Evolutionary conservation across 1,139 yeast genomes (phyloP).

Genomic region (Hansenula sp.): DNA sequence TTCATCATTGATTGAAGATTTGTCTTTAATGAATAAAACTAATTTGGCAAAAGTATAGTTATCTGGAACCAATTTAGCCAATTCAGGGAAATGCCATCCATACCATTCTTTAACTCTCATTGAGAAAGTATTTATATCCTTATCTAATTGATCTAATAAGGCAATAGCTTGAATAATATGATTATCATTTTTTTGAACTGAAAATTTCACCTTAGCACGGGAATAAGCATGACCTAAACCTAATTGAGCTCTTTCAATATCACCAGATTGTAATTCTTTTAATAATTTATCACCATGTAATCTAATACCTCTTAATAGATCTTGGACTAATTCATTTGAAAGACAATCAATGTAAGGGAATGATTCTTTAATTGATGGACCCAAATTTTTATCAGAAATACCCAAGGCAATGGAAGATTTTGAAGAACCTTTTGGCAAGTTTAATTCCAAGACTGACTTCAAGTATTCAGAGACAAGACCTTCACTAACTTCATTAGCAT

Average conservation of each 20-base stretch:
- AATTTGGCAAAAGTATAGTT: slow-evolving; percentile 85
- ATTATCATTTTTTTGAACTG: slow-evolving; percentile 97
- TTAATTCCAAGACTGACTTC: slow-evolving; percentile 83
- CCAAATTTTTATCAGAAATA: slow-evolving; percentile 91
- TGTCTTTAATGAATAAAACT: slow-evolving; percentile 81
- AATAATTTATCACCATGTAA: slow-evolving; percentile 84
- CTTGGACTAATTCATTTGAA: slow-evolving; percentile 90
- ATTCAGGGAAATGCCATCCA: slow-evolving; percentile 99
- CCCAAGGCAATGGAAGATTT: slow-evolving; percentile 74
- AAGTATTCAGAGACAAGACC: slow-evolving; percentile 93
- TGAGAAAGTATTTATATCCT: slow-evolving; percentile 94
- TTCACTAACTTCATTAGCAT: slow-evolving; percentile 96
- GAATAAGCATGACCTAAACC: slow-evolving; percentile 99
- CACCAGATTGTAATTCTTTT: slow-evolving; percentile 92
- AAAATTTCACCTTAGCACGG: slow-evolving; percentile 97
- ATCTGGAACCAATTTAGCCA: slow-evolving; percentile 92
- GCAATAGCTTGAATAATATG: slow-evolving; percentile 99
- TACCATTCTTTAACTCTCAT: slow-evolving; percentile 99
- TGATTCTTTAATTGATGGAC: slow-evolving; percentile 91
- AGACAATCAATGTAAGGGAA: slow-evolving; percentile 89
- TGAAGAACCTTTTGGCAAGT: slow-evolving; percentile 81
- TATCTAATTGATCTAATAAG: slow-evolving; percentile 91
- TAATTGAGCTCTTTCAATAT: slow-evolving; percentile 94
- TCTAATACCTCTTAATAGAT: slow-evolving; percentile 92
- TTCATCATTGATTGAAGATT: slow-evolving; percentile 77